These are phyloP conservation scores for Luffa acutangula DNA, from an alignment of 306 rosid genomes.

Conservation along the genomic window DNA sequence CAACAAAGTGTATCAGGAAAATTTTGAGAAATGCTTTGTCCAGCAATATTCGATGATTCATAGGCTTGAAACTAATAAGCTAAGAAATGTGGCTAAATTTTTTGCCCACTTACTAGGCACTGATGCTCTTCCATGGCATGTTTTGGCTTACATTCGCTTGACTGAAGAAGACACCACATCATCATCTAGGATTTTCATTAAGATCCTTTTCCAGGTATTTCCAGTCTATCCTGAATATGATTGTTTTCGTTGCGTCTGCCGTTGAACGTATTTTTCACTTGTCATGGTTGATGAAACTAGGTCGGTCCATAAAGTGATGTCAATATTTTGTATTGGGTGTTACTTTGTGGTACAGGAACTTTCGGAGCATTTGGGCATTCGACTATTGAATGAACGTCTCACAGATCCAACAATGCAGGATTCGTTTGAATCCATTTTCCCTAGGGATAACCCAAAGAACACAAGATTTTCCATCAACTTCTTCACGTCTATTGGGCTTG, in stretches of 20 bases:
- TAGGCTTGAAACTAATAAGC: slow-evolving; percentile 72
- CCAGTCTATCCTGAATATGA: background rate
- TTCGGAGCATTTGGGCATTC: slow-evolving; percentile 75
- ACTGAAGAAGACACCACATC: slow-evolving; percentile 91
- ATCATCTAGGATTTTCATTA: slow-evolving; percentile 77
- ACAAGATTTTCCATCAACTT: slow-evolving; percentile 84
- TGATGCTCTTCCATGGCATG: slow-evolving; percentile 84
- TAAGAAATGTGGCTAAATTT: slow-evolving; percentile 73
- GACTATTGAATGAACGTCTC: slow-evolving; percentile 56
- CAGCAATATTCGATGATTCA: slow-evolving; percentile 90
- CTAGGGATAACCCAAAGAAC: slow-evolving; percentile 81
- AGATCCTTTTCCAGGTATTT: slow-evolving; percentile 82
- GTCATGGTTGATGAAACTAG: background rate
- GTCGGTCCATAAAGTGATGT: background rate
- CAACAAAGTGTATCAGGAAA: slow-evolving; percentile 79
- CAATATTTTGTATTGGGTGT: slow-evolving; percentile 12
- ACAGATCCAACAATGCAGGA: slow-evolving; percentile 55
- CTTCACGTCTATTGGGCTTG: slow-evolving; percentile 93
- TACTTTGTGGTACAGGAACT: slow-evolving; percentile 60
- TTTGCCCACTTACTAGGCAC: slow-evolving; percentile 92
- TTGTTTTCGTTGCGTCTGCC: background rate
- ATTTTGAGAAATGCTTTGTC: slow-evolving; percentile 85
- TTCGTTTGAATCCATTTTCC: slow-evolving; percentile 61
- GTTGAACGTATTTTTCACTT: background rate
- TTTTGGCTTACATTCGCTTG: slow-evolving; percentile 60